Base-by-base conservation (phyloP, 495 filamentous ascomycete species). In the Hyaloscypha variabilis region DNA sequence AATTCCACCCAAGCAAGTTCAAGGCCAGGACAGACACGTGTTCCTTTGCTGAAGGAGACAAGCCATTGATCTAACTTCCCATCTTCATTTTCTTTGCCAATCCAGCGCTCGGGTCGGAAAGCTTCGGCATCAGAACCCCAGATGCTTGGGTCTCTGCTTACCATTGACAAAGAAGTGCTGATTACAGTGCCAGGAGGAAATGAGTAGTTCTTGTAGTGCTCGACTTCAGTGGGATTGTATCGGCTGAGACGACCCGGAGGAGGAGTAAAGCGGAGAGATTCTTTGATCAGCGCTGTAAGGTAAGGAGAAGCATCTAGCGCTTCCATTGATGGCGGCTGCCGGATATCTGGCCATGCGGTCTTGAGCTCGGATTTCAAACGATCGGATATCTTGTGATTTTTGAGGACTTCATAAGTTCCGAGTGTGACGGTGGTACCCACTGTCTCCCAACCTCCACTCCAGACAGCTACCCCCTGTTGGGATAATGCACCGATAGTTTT, bases 341-440 rank as follows among this genome's bases (percentile, higher is more conserved):
- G 60, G 2, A 69, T 58, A 11, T 76, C 68, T 8, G 77, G 76
- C 30, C 78, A 77, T 11, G 67, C 69, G 6, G 70, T 58, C 17
- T 68, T 64, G 34, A 81, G 66, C 67, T 80, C 78, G 8, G 58
- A 53, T 10, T 58, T 71, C 30, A 79, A 60, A 17, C 42, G 59
- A 2, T 34, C 14, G 49, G 72, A 74, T 0, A 80, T 72, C 1
- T 42, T 56, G 1, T 68, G 71, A 52, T 72, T 76, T 26, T 51
- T 53, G 8, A 80, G 54, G 17, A 77, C 68, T 30, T 81, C 69
- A 51, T 76, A 79, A 0, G 70, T 49, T 6, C 77, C 74, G 25
- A 76, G 69, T 1, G 69, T 77, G 42, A 73, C 55, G 0, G 77
- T 75, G 58, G 75, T 74, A 0, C 74, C 77, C 1, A 77, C 77